Conservation (phyloP, 208 protist genomes). For the Phytomonas serpens region DNA sequence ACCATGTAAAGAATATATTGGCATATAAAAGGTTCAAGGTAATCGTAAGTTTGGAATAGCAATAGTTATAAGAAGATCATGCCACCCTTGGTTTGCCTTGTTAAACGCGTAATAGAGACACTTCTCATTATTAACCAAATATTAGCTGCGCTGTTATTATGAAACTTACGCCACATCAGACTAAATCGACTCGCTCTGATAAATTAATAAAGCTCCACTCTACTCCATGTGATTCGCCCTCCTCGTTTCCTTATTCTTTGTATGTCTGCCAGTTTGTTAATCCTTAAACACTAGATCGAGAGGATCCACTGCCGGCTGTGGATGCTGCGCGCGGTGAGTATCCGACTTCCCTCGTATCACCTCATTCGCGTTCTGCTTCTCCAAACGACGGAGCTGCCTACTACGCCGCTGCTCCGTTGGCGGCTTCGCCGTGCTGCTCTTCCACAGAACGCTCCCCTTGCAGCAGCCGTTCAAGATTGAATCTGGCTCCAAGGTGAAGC, state of each 20-base stretch:
- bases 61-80: neutral
- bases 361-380: slow-evolving; percentile 64
- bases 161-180: neutral
- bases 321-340: slow-evolving; percentile 59
- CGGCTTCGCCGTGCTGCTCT: slow-evolving; percentile 61
- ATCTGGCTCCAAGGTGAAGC: slow-evolving; percentile 93
- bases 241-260: neutral
- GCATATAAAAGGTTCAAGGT: neutral
- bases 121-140: neutral
- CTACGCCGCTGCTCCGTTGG: slow-evolving; percentile 76
- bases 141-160: neutral
- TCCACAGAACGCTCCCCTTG: slow-evolving; percentile 91
- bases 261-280: slow-evolving; percentile 6
- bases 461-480: slow-evolving; percentile 94
- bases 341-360: slow-evolving; percentile 52
- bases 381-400: slow-evolving; percentile 59
- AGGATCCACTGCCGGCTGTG: slow-evolving; percentile 41
- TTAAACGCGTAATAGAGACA: neutral
- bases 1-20: neutral
- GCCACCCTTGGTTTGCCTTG: neutral
- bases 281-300: slow-evolving; percentile 66
- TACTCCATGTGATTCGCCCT: neutral
- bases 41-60: neutral
- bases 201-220: neutral
- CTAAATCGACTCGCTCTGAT: neutral